Evolutionary conservation across 306 rosid species (phyloP), one percentile per base, ranked within the genome.

Genomic region (Citrullus colocynthis): DNA sequence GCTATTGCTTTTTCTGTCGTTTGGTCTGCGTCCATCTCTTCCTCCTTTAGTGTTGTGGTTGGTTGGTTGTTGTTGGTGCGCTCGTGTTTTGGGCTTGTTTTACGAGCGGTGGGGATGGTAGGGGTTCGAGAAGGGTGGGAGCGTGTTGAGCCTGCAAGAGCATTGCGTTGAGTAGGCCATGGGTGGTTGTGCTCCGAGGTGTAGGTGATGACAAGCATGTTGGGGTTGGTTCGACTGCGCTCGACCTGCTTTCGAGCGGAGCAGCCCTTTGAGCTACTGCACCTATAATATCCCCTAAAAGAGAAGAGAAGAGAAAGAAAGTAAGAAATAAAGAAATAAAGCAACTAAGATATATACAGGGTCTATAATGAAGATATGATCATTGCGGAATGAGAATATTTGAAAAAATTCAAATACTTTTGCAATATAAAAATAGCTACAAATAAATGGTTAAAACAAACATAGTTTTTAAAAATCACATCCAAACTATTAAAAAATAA

Each of bases 181-280:
- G 98, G 94, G 87, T 93, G 98, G 69, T 93, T 93, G 88, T 93
- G 98, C 82, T 93, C 98, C 17, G 98, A 93, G 14, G 96, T 93
- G 87, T 93, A 93, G 6, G 98, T 93, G 16, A 93, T 91, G 21
- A 93, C 98, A 81, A 93, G 83, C 98, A 93, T 90, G 88, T 91
- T 93, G 76, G 98, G 97, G 49, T 93, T 96, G 28, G 92, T 88
- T 24, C 98, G 87, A 84, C 97, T 91, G 28, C 98, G 84, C 82
- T 93, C 98, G 8, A 93, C 98, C 79, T 93, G 98, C 85, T 93
- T 93, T 76, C 98, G 88, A 7, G 98, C 98, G 1, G 93, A 84
- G 57, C 98, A 93, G 7, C 98, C 98, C 88, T 93, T 93, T 64
- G 97, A 91, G 72, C 97, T 93, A 82, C 98, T 93, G 82, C 98